Conservation (phyloP, 2,329 filamentous ascomycete genomes). For the Balansia obtecta region DNA sequence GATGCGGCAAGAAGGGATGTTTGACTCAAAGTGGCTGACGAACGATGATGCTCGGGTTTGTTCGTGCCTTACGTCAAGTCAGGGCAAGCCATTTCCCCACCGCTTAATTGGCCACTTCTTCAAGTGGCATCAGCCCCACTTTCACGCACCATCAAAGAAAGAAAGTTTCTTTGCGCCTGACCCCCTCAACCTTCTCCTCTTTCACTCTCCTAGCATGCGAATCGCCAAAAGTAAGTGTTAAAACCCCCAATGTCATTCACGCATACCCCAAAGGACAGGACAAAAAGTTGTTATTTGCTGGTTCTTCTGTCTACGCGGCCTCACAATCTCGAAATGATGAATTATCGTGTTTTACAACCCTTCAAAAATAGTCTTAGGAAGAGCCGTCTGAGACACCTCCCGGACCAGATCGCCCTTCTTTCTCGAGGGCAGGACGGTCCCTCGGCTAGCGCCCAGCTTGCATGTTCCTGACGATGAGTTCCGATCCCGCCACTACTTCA, state of each 20-base stretch:
- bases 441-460: slow-evolving; percentile 8
- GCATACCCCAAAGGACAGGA: background rate
- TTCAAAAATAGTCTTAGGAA: slow-evolving; percentile 26
- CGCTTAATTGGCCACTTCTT: slow-evolving; percentile 1
- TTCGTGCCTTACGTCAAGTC: background rate
- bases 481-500: slow-evolving; percentile 9
- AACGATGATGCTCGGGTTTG: background rate
- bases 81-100: background rate
- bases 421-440: slow-evolving; percentile 5
- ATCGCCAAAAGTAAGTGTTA: background rate
- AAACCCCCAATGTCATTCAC: background rate
- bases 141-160: background rate
- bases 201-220: background rate
- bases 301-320: background rate
- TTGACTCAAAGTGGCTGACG: background rate
- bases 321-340: slow-evolving; percentile 24
- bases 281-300: too few relatives aligned
- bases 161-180: background rate
- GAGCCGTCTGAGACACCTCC: slow-evolving; percentile 33
- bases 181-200: background rate
- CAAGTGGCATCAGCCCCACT: background rate
- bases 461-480: slow-evolving; percentile 1
- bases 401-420: slow-evolving; percentile 9
- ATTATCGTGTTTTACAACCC: slow-evolving; percentile 25
- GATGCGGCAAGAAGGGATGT: background rate